Conservation (phyloP, 2,329 filamentous ascomycete genomes). For the Neurospora sp. region DNA sequence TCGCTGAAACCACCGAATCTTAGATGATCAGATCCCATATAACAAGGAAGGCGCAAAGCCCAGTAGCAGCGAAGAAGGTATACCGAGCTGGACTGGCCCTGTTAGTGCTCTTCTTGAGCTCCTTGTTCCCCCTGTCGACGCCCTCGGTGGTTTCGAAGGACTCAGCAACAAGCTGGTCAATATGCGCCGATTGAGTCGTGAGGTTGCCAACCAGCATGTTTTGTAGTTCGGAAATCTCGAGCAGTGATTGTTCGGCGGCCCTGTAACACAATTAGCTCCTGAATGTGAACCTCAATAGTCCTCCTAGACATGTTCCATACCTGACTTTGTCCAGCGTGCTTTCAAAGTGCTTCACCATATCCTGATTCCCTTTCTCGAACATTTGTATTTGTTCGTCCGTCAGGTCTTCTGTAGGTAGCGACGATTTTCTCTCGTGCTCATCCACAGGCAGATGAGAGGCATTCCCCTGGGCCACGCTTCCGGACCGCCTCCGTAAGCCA, state of each 20-base stretch:
- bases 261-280: constrained; percentile 31
- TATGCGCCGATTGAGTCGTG: constrained; percentile 74
- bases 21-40: constrained; percentile 63
- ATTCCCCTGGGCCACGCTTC: background rate
- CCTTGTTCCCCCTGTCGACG: constrained; percentile 78
- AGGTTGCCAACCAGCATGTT: constrained; percentile 81
- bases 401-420: constrained; percentile 40
- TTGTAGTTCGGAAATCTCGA: constrained; percentile 90
- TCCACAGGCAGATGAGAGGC: constrained; percentile 1
- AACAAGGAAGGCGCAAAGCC: constrained; percentile 63
- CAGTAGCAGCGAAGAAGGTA: constrained; percentile 72
- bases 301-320: constrained; percentile 37
- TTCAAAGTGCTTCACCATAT: constrained; percentile 88
- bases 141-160: constrained; percentile 76
- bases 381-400: constrained; percentile 81
- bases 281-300: background rate
- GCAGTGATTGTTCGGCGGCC: constrained; percentile 76
- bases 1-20: background rate
- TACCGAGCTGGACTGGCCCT: constrained; percentile 62
- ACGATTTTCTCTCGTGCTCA: constrained; percentile 16
- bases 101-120: constrained; percentile 74
- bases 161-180: constrained; percentile 79
- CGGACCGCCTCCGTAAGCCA: constrained; percentile 1
- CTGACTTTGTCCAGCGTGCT: constrained; percentile 89
- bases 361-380: constrained; percentile 87